Percentiles rank a stretch among this genome's conserved stretches.
These are phyloP conservation scores for Homolaphlyctis polyrhiza DNA, from an alignment of 371 early-diverging fungal species.

Conservation along the genomic window DNA sequence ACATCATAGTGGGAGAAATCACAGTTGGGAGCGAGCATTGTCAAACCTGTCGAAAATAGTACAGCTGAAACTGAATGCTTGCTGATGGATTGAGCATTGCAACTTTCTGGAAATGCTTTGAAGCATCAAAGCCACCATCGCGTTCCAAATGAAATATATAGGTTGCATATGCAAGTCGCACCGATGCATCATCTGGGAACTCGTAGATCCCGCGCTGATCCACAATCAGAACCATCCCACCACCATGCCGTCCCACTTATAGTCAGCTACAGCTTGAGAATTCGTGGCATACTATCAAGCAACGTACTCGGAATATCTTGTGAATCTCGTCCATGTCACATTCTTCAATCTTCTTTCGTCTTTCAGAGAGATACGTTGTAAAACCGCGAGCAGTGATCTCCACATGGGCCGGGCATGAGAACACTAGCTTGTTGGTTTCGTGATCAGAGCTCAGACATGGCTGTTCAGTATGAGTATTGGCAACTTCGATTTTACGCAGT, in stretches of 20 bases:
- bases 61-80: background rate
- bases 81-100: background rate
- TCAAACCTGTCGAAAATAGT: no score
- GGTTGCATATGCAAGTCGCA: background rate
- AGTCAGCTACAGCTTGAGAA: no score
- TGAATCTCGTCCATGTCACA: background rate
- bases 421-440: background rate
- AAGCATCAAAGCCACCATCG: background rate
- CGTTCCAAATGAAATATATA: background rate
- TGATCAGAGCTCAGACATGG: background rate
- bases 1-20: no score
- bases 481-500: no score
- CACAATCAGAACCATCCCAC: no score
- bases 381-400: background rate
- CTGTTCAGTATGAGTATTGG: no score
- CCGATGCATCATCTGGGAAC: background rate
- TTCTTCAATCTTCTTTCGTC: background rate
- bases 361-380: background rate
- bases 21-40: no score
- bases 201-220: background rate
- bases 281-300: background rate
- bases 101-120: background rate
- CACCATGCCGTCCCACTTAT: no score
- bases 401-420: background rate
- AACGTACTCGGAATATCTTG: background rate